These are phyloP conservation scores for Aspergillus nanangensis DNA, from an alignment of 495 filamentous ascomycete genomes.

Conservation along the genomic window DNA sequence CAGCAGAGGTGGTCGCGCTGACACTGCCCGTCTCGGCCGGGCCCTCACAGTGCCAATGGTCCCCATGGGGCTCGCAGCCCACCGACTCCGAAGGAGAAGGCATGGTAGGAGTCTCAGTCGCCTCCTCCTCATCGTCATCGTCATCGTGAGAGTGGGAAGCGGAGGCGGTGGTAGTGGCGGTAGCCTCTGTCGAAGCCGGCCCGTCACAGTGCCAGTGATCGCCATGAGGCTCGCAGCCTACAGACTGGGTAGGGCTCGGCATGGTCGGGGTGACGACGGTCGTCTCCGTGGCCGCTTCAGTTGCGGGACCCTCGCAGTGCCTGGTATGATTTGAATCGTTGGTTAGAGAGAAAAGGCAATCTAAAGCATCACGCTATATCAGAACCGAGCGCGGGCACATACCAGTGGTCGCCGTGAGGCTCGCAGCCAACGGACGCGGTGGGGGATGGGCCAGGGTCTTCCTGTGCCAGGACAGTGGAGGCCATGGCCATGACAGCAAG, in stretches of 20 bases:
- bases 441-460: conserved; percentile 22
- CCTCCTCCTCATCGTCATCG: conserved; percentile 3
- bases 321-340: too few relatives aligned
- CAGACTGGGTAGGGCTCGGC: conserved; percentile 22
- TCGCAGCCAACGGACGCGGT: conserved; percentile 27
- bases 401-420: conserved; percentile 31
- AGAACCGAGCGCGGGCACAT: neutral
- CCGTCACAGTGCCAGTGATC: conserved; percentile 30
- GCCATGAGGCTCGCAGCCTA: conserved; percentile 23
- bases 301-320: conserved; percentile 22
- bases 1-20: neutral
- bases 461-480: conserved; percentile 10
- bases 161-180: conserved; percentile 1
- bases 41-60: conserved; percentile 26
- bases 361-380: neutral
- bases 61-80: conserved; percentile 23
- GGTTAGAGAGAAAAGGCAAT: neutral
- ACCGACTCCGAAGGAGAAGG: conserved; percentile 22
- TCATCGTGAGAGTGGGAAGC: neutral
- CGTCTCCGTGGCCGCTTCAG: neutral
- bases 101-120: conserved; percentile 7
- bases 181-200: conserved; percentile 11
- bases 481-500: conserved; percentile 15
- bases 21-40: conserved; percentile 9
- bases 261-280: conserved; percentile 6